phyloP scores from a whole-genome alignment of 2,329 filamentous ascomycete species.

The Ramularia endophylla region DNA sequence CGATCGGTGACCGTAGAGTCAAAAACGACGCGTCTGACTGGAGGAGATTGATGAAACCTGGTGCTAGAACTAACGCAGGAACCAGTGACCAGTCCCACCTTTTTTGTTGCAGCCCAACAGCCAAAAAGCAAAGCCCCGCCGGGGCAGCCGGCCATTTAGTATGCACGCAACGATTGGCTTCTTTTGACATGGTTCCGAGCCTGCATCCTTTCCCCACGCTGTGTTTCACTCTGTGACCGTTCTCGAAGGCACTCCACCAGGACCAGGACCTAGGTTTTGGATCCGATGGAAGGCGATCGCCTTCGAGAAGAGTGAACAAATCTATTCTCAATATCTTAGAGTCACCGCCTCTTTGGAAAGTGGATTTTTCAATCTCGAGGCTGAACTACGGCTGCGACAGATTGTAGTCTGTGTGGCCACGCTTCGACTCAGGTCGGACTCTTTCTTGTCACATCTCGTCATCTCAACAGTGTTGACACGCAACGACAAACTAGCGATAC shows the following conservation, averaged over 20 bases:
- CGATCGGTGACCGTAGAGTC: conserved; percentile 8
- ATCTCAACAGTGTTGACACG: no score
- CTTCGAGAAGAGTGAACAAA: no score
- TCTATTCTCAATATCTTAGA: no score
- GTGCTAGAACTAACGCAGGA: conserved; percentile 13
- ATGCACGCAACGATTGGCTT: background rate
- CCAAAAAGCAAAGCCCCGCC: no score
- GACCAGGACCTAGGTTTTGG: background rate
- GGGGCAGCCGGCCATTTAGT: conserved; percentile 3
- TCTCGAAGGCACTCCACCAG: background rate
- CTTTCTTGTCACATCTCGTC: no score
- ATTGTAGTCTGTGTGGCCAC: no score
- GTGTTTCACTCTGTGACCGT: conserved; percentile 18
- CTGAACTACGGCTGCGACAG: no score
- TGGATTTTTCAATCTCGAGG: no score
- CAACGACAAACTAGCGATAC: no score
- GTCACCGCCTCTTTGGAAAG: no score
- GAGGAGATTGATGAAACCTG: conserved; percentile 15
- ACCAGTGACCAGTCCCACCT: conserved; percentile 1
- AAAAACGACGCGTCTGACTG: conserved; percentile 16
- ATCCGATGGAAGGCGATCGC: background rate
- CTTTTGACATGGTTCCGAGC: background rate
- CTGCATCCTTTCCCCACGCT: conserved; percentile 11
- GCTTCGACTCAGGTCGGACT: no score
- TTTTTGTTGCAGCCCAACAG: conserved; percentile 2